Evolutionary conservation across 805 yeast species (phyloP), one percentile per base, ranked within the genome.

Genomic region (Candida maris): DNA sequence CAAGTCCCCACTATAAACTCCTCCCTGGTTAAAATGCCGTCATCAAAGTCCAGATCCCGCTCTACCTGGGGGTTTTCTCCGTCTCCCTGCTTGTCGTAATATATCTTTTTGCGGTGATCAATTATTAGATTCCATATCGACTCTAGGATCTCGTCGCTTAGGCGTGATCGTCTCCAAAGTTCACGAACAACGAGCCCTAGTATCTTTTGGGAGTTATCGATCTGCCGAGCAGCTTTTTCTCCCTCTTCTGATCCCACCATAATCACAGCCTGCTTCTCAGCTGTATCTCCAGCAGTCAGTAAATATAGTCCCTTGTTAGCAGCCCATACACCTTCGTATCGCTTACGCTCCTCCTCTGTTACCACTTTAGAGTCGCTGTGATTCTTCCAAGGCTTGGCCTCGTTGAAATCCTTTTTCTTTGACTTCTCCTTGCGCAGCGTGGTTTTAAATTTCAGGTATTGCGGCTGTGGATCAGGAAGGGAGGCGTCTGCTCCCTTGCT

Each of bases 1-100:
- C 98, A 93, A 84, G 85, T 89, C 0, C 98, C 98, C n/a, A 89
- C 91, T 21, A 91, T 64, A 51, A 93, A 93, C 45, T 89, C 91
- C 24, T 79, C 81, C 43, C 85, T 75, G 47, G 80, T 82, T 37
- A 93, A 64, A 1, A 85, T 75, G 0, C 95, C 95, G 56, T 84
- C 93, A 30, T 66, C 49, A 82, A 67, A 32, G 75, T 74, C 87
- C 87, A 86, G 19, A 81, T 45, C 39, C 16, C 77, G 37, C 16
- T 30, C 34, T 23, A 73, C 68, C 7, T 34, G 35, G 15, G 20
- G 23, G 19, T 30, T 23, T 3, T 21, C 39, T 9, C 37, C 29
- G 26, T 18, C 4, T n/a, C 18, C 23, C 16, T 15, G 21, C 17
- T 21, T 27, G 37, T 23, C 35, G 20, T 13, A 38, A 23, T 45